These are phyloP conservation scores for Vitis amurensis DNA, from an alignment of 164 flowering plant genomes.

Conservation along the genomic window DNA sequence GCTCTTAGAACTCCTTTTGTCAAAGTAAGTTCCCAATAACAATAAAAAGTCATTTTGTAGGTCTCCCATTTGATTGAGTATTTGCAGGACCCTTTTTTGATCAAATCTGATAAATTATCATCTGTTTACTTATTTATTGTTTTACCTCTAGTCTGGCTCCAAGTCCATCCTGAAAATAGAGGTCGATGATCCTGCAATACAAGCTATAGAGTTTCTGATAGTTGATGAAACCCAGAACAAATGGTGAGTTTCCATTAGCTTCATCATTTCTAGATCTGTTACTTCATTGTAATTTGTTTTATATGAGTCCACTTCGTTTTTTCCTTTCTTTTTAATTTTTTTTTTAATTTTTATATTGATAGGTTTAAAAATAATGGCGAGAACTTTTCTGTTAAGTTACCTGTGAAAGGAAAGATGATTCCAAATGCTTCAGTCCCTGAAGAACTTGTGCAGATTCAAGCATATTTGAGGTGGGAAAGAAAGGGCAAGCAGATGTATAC, in stretches of 20 bases:
- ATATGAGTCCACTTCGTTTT: not conserved
- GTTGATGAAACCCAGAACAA: conserved; percentile 66
- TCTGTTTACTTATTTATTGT: conserved; percentile 2
- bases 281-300: not conserved
- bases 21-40: conserved; percentile 46
- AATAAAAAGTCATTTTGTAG: not conserved
- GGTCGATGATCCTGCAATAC: conserved; percentile 71
- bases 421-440: conserved; percentile 72
- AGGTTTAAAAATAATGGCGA: conserved; percentile 85
- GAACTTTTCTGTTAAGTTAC: conserved; percentile 63
- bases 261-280: not conserved
- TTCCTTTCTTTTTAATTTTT: not conserved
- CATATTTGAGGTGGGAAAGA: conserved; percentile 96
- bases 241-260: conserved; percentile 45
- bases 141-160: conserved; percentile 62
- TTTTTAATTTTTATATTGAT: conserved; percentile 4
- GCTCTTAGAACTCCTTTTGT: conserved; percentile 87
- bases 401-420: conserved; percentile 25
- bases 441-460: conserved; percentile 94
- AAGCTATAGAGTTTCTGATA: conserved; percentile 89
- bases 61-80: not conserved
- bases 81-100: not conserved
- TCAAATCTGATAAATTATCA: not conserved
- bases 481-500: conserved; percentile 87
- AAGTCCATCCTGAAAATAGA: conserved; percentile 61